phyloP scores from a whole-genome alignment of 1,284 basidiomycete genomes.

The Ceratobasidium sp. region DNA sequence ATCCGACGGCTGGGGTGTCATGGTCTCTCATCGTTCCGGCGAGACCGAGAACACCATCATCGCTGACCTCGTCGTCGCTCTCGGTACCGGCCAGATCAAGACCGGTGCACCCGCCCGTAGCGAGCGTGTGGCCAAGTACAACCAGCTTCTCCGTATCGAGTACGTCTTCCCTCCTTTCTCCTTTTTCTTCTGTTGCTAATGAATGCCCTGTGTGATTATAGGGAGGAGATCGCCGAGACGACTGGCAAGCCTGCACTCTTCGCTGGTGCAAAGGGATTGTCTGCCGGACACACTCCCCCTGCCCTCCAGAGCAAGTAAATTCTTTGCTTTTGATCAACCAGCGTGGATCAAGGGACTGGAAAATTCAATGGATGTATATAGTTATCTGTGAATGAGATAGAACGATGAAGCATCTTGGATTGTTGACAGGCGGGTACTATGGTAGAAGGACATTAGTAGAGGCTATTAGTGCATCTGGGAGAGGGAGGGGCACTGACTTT shows the following conservation, averaged over 20 bases:
- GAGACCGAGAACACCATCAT: conserved; percentile 98
- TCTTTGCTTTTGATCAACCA: no score
- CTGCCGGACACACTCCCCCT: conserved; percentile 77
- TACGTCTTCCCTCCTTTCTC: conserved; percentile 57
- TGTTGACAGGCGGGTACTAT: no score
- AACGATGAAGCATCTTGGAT: no score
- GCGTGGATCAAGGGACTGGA: no score
- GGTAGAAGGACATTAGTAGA: no score
- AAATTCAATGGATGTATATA: no score
- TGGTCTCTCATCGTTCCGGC: conserved; percentile 99
- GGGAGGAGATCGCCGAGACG: conserved; percentile 76
- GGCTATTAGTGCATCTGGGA: no score
- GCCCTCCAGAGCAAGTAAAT: conserved; percentile 60
- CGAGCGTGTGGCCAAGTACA: conserved; percentile 95
- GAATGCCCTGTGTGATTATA: conserved; percentile 51
- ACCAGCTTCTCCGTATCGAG: conserved; percentile 90
- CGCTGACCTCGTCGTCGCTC: conserved; percentile 95
- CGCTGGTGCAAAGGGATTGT: conserved; percentile 83
- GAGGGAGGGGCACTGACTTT: no score
- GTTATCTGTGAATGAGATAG: no score
- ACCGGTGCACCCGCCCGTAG: conserved; percentile 94
- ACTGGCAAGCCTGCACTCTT: conserved; percentile 64
- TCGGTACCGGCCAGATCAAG: conserved; percentile 97
- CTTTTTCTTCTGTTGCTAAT: background rate
- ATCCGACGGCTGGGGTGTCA: conserved; percentile 98